Percentiles rank a stretch among this genome's conserved stretches.
Evolutionary conservation across 257 asterid genomes (phyloP).

Genomic region (Ehretia macrophylla): DNA sequence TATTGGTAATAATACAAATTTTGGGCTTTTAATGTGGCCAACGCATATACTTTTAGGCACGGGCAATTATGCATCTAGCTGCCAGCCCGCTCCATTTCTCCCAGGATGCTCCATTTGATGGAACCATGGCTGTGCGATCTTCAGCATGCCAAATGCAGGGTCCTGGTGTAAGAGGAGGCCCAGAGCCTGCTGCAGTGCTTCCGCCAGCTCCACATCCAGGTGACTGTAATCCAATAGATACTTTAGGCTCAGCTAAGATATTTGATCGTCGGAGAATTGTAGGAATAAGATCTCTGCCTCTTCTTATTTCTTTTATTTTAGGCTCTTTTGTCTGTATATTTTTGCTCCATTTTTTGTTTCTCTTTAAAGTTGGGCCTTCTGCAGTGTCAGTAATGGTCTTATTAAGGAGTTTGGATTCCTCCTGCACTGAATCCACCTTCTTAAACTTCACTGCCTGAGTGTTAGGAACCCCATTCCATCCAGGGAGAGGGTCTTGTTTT

Average conservation of each 20-base stretch:
- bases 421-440: too few species aligned
- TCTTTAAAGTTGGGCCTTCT: not conserved
- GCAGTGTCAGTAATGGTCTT: not conserved
- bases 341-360: not conserved
- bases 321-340: not conserved
- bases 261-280: not conserved
- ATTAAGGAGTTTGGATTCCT: not conserved
- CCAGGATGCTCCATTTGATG: constrained; percentile 51
- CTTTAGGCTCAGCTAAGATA: not conserved
- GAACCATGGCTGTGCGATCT: constrained; percentile 40
- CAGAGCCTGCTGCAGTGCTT: constrained; percentile 47
- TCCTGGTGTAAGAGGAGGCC: constrained; percentile 32
- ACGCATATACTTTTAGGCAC: constrained; percentile 49
- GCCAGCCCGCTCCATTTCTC: constrained; percentile 63
- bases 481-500: not conserved
- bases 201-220: constrained; percentile 67
- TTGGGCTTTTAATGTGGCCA: constrained; percentile 12
- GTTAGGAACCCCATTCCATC: not conserved
- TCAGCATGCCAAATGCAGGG: constrained; percentile 45
- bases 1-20: constrained; percentile 4
- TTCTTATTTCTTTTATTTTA: not conserved
- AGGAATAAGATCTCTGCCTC: not conserved
- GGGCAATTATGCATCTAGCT: constrained; percentile 71
- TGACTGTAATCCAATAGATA: constrained; percentile 18
- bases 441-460: not conserved